Conservation (phyloP, 164 flowering plant species). For the Nymphaea thermarum region DNA sequence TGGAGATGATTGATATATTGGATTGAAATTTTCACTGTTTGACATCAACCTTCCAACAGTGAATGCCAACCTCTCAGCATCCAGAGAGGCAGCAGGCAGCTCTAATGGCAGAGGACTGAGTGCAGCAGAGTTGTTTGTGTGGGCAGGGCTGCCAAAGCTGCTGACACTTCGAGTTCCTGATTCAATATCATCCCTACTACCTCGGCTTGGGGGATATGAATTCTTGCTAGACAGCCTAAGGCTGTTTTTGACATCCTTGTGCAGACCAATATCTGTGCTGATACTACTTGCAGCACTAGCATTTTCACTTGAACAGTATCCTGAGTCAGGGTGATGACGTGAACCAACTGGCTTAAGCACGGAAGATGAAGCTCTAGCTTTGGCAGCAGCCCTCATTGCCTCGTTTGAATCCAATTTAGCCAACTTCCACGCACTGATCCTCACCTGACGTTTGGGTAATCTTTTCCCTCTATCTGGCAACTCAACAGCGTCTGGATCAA, state of each 20-base stretch:
- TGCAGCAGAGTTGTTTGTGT: constrained; percentile 14
- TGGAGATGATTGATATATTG: constrained; percentile 59
- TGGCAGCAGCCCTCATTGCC: constrained; percentile 82
- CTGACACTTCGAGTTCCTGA: constrained; percentile 41
- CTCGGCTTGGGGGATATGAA: constrained; percentile 77
- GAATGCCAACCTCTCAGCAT: not conserved
- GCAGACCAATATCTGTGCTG: constrained; percentile 33
- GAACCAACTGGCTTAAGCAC: constrained; percentile 69
- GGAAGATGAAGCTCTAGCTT: constrained; percentile 91
- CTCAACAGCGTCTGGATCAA: constrained; percentile 71
- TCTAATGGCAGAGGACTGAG: constrained; percentile 15
- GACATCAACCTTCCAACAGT: constrained; percentile 8
- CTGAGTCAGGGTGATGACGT: constrained; percentile 39
- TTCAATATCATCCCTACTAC: constrained; percentile 65
- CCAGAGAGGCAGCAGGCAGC: not conserved
- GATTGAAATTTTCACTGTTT: constrained; percentile 59
- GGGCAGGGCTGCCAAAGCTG: constrained; percentile 60
- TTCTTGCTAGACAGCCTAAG: constrained; percentile 25
- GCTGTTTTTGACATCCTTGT: constrained; percentile 25
- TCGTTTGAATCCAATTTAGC: constrained; percentile 78
- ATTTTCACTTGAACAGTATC: constrained; percentile 47
- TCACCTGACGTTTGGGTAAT: constrained; percentile 48
- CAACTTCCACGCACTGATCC: constrained; percentile 93
- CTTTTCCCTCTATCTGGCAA: constrained; percentile 45
- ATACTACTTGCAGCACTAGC: constrained; percentile 53